Evolutionary conservation across 2,329 filamentous ascomycete species (phyloP).

Genomic region (Ampelomyces quisqualis): DNA sequence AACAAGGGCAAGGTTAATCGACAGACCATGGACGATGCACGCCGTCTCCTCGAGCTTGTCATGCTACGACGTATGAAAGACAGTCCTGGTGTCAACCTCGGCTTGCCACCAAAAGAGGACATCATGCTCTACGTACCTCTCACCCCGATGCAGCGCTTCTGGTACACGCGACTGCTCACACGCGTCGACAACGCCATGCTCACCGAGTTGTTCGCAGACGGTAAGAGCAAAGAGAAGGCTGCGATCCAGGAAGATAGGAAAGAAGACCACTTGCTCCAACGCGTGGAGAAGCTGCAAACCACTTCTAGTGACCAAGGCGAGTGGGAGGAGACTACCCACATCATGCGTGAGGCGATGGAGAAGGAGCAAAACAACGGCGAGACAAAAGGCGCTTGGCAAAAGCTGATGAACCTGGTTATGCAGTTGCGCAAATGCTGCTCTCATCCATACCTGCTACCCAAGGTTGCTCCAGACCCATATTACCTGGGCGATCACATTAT

Average conservation of each 20-base stretch:
- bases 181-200: constrained; percentile 54
- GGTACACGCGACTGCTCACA: constrained; percentile 60
- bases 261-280: constrained; percentile 38
- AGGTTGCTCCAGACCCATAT: constrained; percentile 51
- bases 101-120: constrained; percentile 59
- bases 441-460: constrained; percentile 55
- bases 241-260: constrained; percentile 43
- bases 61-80: constrained; percentile 62
- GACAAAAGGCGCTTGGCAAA: constrained; percentile 48
- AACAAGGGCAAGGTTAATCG: constrained; percentile 56
- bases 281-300: constrained; percentile 32
- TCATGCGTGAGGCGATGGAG: constrained; percentile 85
- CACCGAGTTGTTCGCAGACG: constrained; percentile 54
- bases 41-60: constrained; percentile 56
- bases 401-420: constrained; percentile 58
- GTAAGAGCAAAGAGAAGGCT: constrained; percentile 49
- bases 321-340: constrained; percentile 76
- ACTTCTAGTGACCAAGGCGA: constrained; percentile 17
- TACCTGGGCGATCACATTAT: constrained; percentile 51
- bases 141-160: constrained; percentile 59
- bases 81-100: constrained; percentile 55
- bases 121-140: constrained; percentile 59
- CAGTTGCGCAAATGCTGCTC: constrained; percentile 58
- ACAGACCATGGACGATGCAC: constrained; percentile 55
- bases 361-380: constrained; percentile 37